A percentile compares a stretch with the other conserved stretches of the same genome.
Evolutionary conservation across 106 monocot species (phyloP).

Genomic region (Acanthochlamys bracteata): DNA sequence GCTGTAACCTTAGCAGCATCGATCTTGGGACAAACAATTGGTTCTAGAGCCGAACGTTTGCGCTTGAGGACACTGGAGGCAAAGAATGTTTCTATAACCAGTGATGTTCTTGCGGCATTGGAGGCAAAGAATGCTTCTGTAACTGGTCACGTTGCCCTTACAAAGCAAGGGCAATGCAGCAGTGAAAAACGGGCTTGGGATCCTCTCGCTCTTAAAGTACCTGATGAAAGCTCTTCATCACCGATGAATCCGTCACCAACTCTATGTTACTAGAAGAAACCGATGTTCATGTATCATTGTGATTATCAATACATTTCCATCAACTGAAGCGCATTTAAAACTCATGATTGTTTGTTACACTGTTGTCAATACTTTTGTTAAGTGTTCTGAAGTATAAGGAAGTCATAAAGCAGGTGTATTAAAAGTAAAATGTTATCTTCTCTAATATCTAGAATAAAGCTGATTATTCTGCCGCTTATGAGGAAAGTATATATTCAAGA

Average conservation of each 20-base stretch:
- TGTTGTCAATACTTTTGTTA: too few species aligned
- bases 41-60: conserved; percentile 37
- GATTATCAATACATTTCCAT: neutral
- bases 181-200: conserved; percentile 15
- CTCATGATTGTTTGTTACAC: too few species aligned
- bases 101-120: conserved; percentile 12
- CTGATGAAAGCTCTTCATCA: neutral
- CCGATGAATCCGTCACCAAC: neutral
- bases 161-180: neutral
- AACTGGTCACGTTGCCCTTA: neutral
- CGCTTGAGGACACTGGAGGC: conserved; percentile 16
- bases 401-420: too few species aligned
- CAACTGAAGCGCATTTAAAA: too few species aligned
- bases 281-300: neutral
- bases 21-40: conserved; percentile 44
- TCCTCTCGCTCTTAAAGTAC: conserved; percentile 13
- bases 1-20: conserved; percentile 39
- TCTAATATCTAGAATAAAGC: too few species aligned
- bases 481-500: too few species aligned
- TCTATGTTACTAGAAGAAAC: conserved; percentile 5
- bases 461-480: too few species aligned
- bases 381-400: too few species aligned
- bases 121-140: too few species aligned
- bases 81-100: neutral
- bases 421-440: too few species aligned